A percentile compares a stretch with the other conserved stretches of the same genome.
Conservation (phyloP, 1,284 basidiomycete species). For the Cryptococcus wingfieldii region DNA sequence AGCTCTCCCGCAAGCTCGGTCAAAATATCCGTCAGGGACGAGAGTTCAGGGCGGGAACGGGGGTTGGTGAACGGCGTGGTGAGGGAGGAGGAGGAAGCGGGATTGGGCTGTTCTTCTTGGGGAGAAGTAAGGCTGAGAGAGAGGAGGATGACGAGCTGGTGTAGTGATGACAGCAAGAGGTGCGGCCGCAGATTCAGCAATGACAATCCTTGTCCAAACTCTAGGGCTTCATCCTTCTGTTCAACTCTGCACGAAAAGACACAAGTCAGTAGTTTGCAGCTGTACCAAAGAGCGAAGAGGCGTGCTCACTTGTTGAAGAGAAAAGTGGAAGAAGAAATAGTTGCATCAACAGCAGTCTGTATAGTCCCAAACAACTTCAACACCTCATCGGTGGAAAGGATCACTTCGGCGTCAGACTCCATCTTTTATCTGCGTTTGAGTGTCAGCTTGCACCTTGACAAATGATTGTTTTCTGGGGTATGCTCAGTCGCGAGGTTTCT, state of each 20-base stretch:
- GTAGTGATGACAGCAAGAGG: slow-evolving; percentile 78
- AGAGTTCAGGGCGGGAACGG: slow-evolving; percentile 2
- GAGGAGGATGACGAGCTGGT: slow-evolving; percentile 73
- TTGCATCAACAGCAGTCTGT: slow-evolving; percentile 42
- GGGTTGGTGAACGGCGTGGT: slow-evolving; percentile 11
- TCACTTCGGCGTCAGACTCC: slow-evolving; percentile 19
- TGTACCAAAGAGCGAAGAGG: not conserved
- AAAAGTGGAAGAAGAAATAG: slow-evolving; percentile 33
- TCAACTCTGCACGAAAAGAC: slow-evolving; percentile 15
- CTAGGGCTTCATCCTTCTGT: slow-evolving; percentile 52
- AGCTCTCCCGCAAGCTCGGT: slow-evolving; percentile 36
- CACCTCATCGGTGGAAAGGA: slow-evolving; percentile 29
- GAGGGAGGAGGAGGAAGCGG: slow-evolving; percentile 18
- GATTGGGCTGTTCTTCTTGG: slow-evolving; percentile 4
- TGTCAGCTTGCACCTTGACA: not conserved
- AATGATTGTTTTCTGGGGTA: not conserved
- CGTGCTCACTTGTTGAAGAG: slow-evolving; percentile 41
- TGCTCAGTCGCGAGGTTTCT: slow-evolving; percentile 53
- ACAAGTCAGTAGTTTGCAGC: not conserved
- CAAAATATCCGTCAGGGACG: not conserved
- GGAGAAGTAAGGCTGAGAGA: slow-evolving; percentile 52
- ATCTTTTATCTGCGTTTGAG: slow-evolving; percentile 5
- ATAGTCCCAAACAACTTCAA: slow-evolving; percentile 37
- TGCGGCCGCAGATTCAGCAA: slow-evolving; percentile 85
- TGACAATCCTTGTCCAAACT: slow-evolving; percentile 78